Evolutionary conservation across 139 green algal genomes (phyloP).

Genomic region (Micromonas commoda): DNA sequence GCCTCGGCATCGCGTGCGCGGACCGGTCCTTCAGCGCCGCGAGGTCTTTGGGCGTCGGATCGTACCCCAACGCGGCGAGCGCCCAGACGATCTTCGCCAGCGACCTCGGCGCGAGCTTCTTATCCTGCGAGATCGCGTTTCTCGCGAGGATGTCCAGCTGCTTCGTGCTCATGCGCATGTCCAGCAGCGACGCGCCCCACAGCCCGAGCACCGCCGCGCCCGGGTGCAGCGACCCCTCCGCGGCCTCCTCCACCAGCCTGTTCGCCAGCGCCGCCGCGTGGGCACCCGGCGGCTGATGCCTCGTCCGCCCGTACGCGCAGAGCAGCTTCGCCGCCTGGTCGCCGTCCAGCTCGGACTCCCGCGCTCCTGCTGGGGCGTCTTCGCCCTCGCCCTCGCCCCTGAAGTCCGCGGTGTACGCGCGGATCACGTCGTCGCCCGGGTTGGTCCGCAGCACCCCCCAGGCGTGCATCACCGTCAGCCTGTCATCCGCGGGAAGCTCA

Average conservation of each 20-base stretch:
- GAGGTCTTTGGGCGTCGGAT: not conserved
- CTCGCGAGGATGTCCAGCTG: slow-evolving; percentile 4
- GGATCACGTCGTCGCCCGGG: slow-evolving; percentile 8
- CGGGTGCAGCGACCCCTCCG: not conserved
- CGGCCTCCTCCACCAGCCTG: not conserved
- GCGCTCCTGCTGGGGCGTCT: too few relatives aligned
- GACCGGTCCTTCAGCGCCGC: not conserved
- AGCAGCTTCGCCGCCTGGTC: slow-evolving; percentile 8
- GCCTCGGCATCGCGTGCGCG: not conserved
- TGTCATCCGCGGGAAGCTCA: not conserved
- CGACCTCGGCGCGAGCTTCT: not conserved
- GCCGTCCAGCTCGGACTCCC: not conserved
- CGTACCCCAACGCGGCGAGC: slow-evolving; percentile 14
- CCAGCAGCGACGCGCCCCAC: slow-evolving; percentile 14
- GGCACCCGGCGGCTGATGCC: not conserved
- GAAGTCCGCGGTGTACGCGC: not conserved
- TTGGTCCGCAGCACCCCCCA: slow-evolving; percentile 18
- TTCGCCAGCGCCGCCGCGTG: not conserved
- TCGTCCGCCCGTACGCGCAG: slow-evolving; percentile 8
- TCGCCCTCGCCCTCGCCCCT: not conserved
- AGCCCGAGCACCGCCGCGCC: not conserved
- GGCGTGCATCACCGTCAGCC: slow-evolving; percentile 5
- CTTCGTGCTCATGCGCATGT: not conserved
- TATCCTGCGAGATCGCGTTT: not conserved
- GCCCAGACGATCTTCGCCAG: slow-evolving; percentile 17